Evolutionary conservation across 1,139 yeast species (phyloP).

Genomic region (Candida labiduridarum): DNA sequence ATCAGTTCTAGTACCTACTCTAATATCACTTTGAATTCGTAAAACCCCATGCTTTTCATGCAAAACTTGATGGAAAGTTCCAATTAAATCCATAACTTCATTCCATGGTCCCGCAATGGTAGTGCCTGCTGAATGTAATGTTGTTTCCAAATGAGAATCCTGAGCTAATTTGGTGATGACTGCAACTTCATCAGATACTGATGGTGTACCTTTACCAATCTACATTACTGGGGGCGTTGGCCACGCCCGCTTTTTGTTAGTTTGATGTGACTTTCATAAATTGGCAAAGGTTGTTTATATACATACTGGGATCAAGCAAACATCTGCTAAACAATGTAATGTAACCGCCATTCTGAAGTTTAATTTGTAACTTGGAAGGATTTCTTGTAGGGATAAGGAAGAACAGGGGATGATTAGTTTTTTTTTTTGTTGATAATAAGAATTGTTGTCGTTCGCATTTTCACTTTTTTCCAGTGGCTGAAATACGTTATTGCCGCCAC

Average conservation of each 20-base stretch:
- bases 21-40: conserved; percentile 80
- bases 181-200: conserved; percentile 80
- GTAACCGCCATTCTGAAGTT: conserved; percentile 35
- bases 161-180: conserved; percentile 64
- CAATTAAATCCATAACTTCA: conserved; percentile 77
- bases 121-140: conserved; percentile 88
- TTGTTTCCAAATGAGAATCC: conserved; percentile 61
- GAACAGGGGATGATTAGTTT: background rate
- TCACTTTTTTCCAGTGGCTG: background rate
- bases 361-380: background rate
- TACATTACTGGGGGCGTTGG: conserved; percentile 17
- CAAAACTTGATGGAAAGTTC: conserved; percentile 72
- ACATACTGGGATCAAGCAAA: conserved; percentile 67
- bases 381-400: background rate
- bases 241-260: no score
- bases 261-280: background rate
- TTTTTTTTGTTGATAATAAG: background rate
- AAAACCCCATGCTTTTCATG: conserved; percentile 65
- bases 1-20: conserved; percentile 82
- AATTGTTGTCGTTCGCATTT: no score
- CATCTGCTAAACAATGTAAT: conserved; percentile 75
- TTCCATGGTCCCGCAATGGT: conserved; percentile 94
- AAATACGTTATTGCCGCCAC: no score
- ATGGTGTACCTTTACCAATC: conserved; percentile 78
- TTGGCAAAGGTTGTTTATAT: background rate